These are phyloP conservation scores for Mortierella sp. DNA, from an alignment of 371 early-diverging fungal genomes.

Conservation along the genomic window DNA sequence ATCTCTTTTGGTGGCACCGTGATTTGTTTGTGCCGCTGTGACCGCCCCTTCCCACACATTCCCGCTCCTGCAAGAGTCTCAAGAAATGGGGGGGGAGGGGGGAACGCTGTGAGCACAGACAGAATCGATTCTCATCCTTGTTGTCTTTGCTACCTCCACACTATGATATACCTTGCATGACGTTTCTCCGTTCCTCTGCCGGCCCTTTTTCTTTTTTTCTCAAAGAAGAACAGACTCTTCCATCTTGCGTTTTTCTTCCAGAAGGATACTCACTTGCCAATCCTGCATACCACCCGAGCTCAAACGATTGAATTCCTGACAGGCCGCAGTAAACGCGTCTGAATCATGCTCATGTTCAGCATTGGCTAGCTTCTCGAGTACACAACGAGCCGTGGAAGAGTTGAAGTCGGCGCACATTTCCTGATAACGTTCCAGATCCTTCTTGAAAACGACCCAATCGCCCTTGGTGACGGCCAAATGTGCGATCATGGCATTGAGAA, in stretches of 20 bases:
- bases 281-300: conserved; percentile 25
- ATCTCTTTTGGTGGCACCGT: no score
- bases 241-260: conserved; percentile 32
- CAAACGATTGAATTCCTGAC: conserved; percentile 32
- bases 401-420: conserved; percentile 30
- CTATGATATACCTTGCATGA: no score
- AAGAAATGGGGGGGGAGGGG: no score
- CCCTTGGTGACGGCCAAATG: conserved; percentile 36
- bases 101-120: no score
- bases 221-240: conserved; percentile 31
- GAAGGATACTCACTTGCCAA: conserved; percentile 41
- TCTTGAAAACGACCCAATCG: conserved; percentile 37
- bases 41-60: no score
- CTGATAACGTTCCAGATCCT: conserved; percentile 20
- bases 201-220: no score
- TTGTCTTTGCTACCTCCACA: no score
- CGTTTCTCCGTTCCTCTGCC: no score
- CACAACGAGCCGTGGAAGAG: conserved; percentile 4
- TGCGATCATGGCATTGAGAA: conserved; percentile 37
- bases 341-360: conserved; percentile 36
- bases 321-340: conserved; percentile 28
- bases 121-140: no score
- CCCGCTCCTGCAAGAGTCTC: no score
- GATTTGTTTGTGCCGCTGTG: no score
- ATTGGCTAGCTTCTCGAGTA: conserved; percentile 21